Conservation (phyloP, 768 basidiomycete genomes). For the Mycena polygramma region DNA sequence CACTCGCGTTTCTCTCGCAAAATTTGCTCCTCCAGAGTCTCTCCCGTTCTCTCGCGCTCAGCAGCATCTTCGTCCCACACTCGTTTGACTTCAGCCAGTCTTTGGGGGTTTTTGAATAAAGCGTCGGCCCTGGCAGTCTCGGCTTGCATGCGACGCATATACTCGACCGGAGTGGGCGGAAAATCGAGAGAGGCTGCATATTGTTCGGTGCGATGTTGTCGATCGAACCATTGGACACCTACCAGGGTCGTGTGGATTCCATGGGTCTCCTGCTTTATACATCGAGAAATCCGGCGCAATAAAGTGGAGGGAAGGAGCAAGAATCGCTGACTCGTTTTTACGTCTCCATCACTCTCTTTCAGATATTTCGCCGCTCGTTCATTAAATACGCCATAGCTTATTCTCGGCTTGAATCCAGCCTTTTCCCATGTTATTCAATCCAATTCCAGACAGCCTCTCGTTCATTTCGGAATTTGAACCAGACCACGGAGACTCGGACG, state of each 20-base stretch:
- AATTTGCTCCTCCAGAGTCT: background rate
- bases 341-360: background rate
- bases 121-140: background rate
- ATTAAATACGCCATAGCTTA: no score
- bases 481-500: no score
- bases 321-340: background rate
- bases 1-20: slow-evolving; percentile 21
- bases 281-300: background rate
- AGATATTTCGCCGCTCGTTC: no score
- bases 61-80: background rate
- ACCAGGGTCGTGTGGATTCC: slow-evolving; percentile 15
- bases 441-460: no score
- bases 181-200: background rate
- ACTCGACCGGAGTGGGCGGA: background rate
- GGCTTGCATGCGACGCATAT: background rate
- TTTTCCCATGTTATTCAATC: no score
- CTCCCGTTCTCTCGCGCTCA: slow-evolving; percentile 1
- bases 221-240: background rate
- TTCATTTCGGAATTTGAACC: no score
- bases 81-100: background rate
- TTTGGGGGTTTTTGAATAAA: background rate
- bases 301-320: background rate
- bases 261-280: slow-evolving; percentile 14
- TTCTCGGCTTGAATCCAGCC: no score
- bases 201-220: background rate